Base-by-base conservation (phyloP, 2,329 filamentous ascomycete genomes). In the Apiospora koreana region DNA sequence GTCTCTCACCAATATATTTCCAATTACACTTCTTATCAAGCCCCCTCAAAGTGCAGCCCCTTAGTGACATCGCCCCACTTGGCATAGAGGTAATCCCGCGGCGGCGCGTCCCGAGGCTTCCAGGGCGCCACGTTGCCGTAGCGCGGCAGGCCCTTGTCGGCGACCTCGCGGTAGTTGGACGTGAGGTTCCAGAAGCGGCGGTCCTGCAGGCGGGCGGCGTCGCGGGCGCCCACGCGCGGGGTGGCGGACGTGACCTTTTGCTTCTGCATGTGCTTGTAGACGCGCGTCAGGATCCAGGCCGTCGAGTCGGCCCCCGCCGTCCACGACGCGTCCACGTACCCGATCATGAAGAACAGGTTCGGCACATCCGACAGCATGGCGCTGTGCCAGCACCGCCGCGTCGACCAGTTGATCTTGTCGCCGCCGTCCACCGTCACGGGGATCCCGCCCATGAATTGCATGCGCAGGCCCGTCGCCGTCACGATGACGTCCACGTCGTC, bases 341-440 rank as follows among this genome's bases (percentile, higher is more conserved):
- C 90, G 14, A 89, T 81, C 18, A 89, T 82, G 74, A 89, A 84
- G 28, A 86, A 80, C 8, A 88, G 71, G 75, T 92, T 92, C 1
- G 90, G 91, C 1, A 92, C 79, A 65, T 87, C 87, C 72, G 91
- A 83, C 0, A 92, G 77, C 89, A 92, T 91, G 64, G 84, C 80
- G 8, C 84, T 82, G 74, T 87, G 87, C 90, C 90, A 92, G 1
- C 86, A 77, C 74, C 85, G 87, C 67, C 85, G 85, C 1, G 83
- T 79, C 0, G 80, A 73, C 31, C 85, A 73, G 14, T 85, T 75
- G 50, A 89, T 73, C 0, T 78, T 76, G 23, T 80, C 72, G 7
- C 85, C 86, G 54, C 54, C 54, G 72, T 92, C 88, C 8, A 92
- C 79, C 1, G 76, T 75, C 16, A 91, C 73, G 1, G 80, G 76